Evolutionary conservation across 305 asterid genomes (phyloP), one percentile per base, ranked within the genome.

Genomic region (Fraxinus greggii): DNA sequence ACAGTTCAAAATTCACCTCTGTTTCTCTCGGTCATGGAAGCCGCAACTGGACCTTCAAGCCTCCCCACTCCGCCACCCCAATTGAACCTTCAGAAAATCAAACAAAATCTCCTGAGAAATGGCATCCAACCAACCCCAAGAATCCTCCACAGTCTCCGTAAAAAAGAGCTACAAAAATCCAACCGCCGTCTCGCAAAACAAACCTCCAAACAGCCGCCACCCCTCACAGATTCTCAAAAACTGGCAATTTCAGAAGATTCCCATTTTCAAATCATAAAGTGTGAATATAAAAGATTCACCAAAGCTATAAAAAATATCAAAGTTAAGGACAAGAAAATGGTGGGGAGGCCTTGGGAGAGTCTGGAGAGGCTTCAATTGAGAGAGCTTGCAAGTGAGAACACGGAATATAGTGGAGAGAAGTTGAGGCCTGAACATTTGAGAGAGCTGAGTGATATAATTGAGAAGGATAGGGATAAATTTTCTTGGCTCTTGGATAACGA

Each of bases 301-400:
- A 87, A 86, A 83, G 78, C 87, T 29, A 29, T 84, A 35, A 77
- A 77, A 38, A 75, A 77, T 31, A 85, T 33, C 1, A 76, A 76
- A 48, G 32, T 13, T 59, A 85, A 51, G 69, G 88, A 19, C 63
- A 83, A 72, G 84, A 90, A 88, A 79, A 83, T 92, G 85, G 90
- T 90, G 83, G 99, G 99, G 33, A 86, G 81, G 88, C 99, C 99
- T 36, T 94, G 99, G 99, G 98, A 96, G 88, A 82, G 93, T 35
- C 76, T 90, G 82, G 97, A 91, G 86, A 89, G 81, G 90, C 87
- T 90, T 82, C 88, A 87, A 56, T 84, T 93, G 90, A 85, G 91
- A 74, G 95, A 92, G 84, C 87, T 93, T 10, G 86, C 90, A 3
- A 86, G 88, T 59, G 93, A 85, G 78, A 88, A 77, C 36, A 61